Evolutionary conservation across 1,284 basidiomycete genomes (phyloP), one percentile per base, ranked within the genome.

Genomic region (Cutaneotrichosporon spelunceum): DNA sequence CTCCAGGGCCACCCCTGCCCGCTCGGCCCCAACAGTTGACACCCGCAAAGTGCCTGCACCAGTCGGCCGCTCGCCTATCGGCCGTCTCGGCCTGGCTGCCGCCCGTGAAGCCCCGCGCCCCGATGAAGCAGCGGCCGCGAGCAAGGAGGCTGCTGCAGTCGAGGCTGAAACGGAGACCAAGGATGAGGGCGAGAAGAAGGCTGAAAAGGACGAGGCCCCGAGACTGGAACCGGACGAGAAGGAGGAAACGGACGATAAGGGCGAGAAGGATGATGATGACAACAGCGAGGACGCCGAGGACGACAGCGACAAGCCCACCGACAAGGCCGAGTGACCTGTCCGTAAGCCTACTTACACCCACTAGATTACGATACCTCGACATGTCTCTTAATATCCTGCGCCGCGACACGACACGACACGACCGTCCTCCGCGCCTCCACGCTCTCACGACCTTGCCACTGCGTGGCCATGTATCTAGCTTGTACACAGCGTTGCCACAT

Each of bases 61-160:
- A 2, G 48, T 50, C 8, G 48, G 48, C 48, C 26, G 27, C 13
- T 50, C 48, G 48, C 48, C 48, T 4, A 57, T 62, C 34, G 56
- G 61, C 2, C 56, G 56, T 3, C 23, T 59, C 10, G 62, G 57
- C 3, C 62, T 59, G 27, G 57, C 57, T 29, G 62, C 27, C 3
- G 57, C 62, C 24, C 53, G 57, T 3, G 61, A 63, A 48, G 48
- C 48, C 5, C 48, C 61, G 27, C 24, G 16, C 19, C 42, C 26
- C 19, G 34, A 33, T 10, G 34, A 52, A 47, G 56, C 29, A 5
- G 39, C 39, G n/a, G 56, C 42, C 1, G 49, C 34, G 42, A n/a
- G 11, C 5, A 33, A 42, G 54, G 34, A 27, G 26, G 54, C 16
- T 30, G 30, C 33, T 7, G 30, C 44, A 23, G 49, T 33, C 21